These are phyloP conservation scores for Mimosa pudica DNA, from an alignment of 306 rosid species.

Conservation along the genomic window DNA sequence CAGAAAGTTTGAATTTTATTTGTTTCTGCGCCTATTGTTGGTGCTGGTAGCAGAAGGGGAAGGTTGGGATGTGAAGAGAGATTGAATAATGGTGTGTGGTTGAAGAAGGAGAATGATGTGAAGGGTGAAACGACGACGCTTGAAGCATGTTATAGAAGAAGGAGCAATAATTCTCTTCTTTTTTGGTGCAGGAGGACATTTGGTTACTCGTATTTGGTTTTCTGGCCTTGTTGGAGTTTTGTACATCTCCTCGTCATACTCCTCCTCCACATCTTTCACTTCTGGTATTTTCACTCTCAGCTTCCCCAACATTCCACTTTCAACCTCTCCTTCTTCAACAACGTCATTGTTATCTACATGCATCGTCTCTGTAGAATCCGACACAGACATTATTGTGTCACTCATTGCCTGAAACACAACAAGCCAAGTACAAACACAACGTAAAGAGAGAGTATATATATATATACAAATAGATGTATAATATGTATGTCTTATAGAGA, in stretches of 20 bases:
- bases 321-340: no score
- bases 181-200: constrained; percentile 56
- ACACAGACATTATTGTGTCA: constrained; percentile 1
- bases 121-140: constrained; percentile 28
- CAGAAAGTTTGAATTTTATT: not conserved
- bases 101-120: constrained; percentile 31
- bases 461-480: not conserved
- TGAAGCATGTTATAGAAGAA: not conserved
- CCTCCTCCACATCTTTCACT: not conserved
- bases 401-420: not conserved
- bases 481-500: not conserved
- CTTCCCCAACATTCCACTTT: constrained; percentile 6
- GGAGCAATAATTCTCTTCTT: constrained; percentile 20
- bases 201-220: constrained; percentile 25
- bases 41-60: no score
- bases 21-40: constrained; percentile 40
- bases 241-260: constrained; percentile 27
- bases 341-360: no score
- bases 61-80: constrained; percentile 39
- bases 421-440: not conserved
- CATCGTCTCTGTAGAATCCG: not conserved
- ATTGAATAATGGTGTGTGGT: constrained; percentile 26
- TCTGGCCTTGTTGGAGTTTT: constrained; percentile 45
- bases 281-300: not conserved
- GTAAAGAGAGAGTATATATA: not conserved